Evolutionary conservation across 192 early-diverging fungal genomes (phyloP).

Genomic region (Dimargaris cristalligena): DNA sequence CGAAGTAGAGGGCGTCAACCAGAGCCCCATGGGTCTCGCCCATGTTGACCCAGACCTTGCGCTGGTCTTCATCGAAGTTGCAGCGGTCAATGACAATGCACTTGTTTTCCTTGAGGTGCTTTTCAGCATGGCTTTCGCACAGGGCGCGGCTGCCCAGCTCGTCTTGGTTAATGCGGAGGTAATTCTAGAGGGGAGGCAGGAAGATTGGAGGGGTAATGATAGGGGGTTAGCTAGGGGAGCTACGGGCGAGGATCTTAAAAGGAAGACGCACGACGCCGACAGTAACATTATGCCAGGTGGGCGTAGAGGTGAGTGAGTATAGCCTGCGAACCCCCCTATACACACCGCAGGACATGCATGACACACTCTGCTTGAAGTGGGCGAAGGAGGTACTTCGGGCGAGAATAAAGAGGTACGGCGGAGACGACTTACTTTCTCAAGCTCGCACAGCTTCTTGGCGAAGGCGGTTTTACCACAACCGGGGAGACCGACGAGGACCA

Average conservation of each 20-base stretch:
- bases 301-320: too few species aligned
- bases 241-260: too few species aligned
- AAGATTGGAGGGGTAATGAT: too few species aligned
- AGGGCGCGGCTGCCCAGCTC: conserved; percentile 44
- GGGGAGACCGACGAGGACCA: conserved; percentile 55
- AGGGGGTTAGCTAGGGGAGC: too few species aligned
- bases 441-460: conserved; percentile 27
- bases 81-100: conserved; percentile 63
- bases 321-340: too few species aligned
- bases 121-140: conserved; percentile 39
- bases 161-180: conserved; percentile 59
- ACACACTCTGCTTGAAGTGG: too few species aligned
- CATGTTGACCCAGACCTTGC: conserved; percentile 51
- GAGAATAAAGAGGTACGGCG: too few species aligned
- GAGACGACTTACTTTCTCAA: neutral
- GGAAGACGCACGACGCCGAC: too few species aligned
- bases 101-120: conserved; percentile 30
- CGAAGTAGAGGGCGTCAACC: conserved; percentile 53
- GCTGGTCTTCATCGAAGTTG: conserved; percentile 61
- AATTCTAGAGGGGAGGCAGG: too few species aligned
- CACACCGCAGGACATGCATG: too few species aligned
- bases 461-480: conserved; percentile 64
- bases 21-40: conserved; percentile 34
- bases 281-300: too few species aligned
- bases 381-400: too few species aligned